Evolutionary conservation across 2,329 filamentous ascomycete genomes (phyloP), one percentile per base, ranked within the genome.

Genomic region (Cladosporium sp.): DNA sequence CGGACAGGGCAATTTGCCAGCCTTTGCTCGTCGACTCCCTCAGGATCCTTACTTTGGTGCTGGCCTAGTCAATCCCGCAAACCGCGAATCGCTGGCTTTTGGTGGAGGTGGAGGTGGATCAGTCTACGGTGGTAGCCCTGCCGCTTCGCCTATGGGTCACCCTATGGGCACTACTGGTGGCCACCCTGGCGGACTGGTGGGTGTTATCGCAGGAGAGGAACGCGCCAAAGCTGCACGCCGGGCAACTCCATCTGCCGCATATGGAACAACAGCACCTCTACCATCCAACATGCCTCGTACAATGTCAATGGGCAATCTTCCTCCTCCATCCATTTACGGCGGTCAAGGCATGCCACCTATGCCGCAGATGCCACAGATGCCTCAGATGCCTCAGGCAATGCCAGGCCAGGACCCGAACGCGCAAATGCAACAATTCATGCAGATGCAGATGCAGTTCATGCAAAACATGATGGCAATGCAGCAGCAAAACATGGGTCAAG

Each of bases 151-250:
- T 3, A 56, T 63, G 51, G 49, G 49, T 28, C 28, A 34, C 39
- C 62, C 62, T 8, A 56, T 49, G 53, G 30, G 46, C 23, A 54
- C 51, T 10, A 25, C 62, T 28, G 62, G 62, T 23, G 75, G 81
- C 10, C 89, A 89, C 18, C 89, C 90, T 0, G 92, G 91, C 49
- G 93, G 93, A 13, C 83, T 97, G 13, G 90, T 97, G 23, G 92
- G 92, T 11, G 91, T 97, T 10, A 97, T 97, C 78, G 91, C 91
- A 36, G 90, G 83, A 61, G 92, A 96, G 78, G 92, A 96, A 76
- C 86, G 91, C 57, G 89, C 90, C 48, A 86, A 89, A 69, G 92
- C 92, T 32, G 83, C 92, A 82, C 85, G 92, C 71, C 84, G 92
- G 73, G 92, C 91, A 36, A 95, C 90, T 72, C 91, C 92, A 3